These are phyloP conservation scores for Apophysomyces sp. DNA, from an alignment of 371 early-diverging fungal species.

Conservation along the genomic window DNA sequence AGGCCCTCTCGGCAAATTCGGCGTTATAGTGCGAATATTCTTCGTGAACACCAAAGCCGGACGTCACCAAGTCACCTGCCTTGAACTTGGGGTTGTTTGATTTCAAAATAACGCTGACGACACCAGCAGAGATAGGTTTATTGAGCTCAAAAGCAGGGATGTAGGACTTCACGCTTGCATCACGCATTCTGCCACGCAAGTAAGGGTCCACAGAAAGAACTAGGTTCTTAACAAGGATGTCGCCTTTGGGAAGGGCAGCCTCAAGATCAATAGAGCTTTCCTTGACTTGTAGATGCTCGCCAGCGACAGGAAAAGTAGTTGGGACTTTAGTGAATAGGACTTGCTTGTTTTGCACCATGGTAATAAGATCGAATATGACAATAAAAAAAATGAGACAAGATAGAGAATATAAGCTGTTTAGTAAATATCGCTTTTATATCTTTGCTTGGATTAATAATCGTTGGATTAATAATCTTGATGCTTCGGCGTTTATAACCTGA, in stretches of 20 bases:
- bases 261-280: constrained; percentile 42
- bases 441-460: background rate
- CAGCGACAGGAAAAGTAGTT: constrained; percentile 35
- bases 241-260: constrained; percentile 46
- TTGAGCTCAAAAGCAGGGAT: constrained; percentile 52
- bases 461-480: background rate
- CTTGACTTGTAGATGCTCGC: constrained; percentile 48
- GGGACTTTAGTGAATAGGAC: constrained; percentile 44
- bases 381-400: background rate
- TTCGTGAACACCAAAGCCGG: constrained; percentile 45
- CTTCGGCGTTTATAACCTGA: too few species aligned
- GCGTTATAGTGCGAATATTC: constrained; percentile 38
- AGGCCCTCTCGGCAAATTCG: constrained; percentile 12
- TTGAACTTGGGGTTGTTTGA: constrained; percentile 50
- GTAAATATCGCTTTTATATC: background rate
- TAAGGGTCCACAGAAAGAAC: constrained; percentile 41
- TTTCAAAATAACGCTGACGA: constrained; percentile 57
- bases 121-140: constrained; percentile 53
- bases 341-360: constrained; percentile 17
- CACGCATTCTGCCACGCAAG: constrained; percentile 67
- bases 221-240: constrained; percentile 49
- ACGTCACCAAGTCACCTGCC: constrained; percentile 55
- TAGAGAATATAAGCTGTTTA: background rate
- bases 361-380: background rate
- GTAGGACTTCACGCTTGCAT: constrained; percentile 39